Conservation (phyloP, 108 stramenopile genomes). For the Craspedostauros australis region DNA sequence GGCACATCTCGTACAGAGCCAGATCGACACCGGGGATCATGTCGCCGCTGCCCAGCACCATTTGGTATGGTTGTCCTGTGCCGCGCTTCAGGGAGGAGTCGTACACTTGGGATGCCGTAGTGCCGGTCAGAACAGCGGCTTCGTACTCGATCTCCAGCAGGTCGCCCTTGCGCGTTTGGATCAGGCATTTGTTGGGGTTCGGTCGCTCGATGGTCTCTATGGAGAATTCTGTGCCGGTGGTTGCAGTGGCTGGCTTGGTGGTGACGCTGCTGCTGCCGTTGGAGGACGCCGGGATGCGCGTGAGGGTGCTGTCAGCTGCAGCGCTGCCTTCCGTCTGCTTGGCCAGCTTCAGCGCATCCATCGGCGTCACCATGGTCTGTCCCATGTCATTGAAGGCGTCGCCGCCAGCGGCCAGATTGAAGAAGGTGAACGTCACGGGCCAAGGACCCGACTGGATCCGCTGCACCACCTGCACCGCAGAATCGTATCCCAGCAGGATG, state of each 20-base stretch:
- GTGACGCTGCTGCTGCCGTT: neutral
- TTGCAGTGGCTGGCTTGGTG: too few species aligned
- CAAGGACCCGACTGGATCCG: constrained; percentile 34
- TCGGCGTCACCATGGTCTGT: constrained; percentile 30
- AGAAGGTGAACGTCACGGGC: constrained; percentile 37
- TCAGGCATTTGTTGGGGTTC: constrained; percentile 8
- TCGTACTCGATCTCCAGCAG: constrained; percentile 51
- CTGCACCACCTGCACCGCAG: constrained; percentile 14
- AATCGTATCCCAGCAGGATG: constrained; percentile 9
- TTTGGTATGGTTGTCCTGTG: constrained; percentile 55
- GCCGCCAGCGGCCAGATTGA: constrained; percentile 42
- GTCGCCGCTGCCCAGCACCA: constrained; percentile 46
- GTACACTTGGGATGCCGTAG: constrained; percentile 35
- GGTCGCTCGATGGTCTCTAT: constrained; percentile 17
- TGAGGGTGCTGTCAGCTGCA: neutral
- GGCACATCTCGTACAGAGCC: constrained; percentile 56
- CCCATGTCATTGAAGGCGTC: constrained; percentile 51
- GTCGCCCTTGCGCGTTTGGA: constrained; percentile 47
- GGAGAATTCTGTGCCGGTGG: constrained; percentile 5
- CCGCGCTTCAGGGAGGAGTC: constrained; percentile 44
- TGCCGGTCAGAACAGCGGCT: constrained; percentile 21
- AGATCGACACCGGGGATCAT: constrained; percentile 54
- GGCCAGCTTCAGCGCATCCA: constrained; percentile 47
- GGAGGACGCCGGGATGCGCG: neutral
- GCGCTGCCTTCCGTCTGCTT: constrained; percentile 12